Conservation (phyloP, 1,284 basidiomycete genomes). For the Pulchroboletus neoregius region DNA sequence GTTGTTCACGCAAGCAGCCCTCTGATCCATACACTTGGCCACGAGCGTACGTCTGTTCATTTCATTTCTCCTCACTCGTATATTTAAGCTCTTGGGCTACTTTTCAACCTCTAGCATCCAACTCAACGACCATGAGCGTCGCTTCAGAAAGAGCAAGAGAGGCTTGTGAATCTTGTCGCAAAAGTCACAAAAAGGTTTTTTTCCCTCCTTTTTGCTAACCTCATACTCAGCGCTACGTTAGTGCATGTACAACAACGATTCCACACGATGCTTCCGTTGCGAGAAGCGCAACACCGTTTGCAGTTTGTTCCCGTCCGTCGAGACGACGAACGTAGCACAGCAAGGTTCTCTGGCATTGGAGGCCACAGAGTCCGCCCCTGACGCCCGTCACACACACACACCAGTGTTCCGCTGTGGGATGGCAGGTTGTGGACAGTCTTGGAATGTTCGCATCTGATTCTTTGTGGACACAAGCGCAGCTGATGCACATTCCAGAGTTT, state of each 20-base stretch:
- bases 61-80: slow-evolving; percentile 5
- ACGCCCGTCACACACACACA: too few relatives aligned
- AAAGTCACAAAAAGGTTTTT: slow-evolving; percentile 32
- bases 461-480: too few relatives aligned
- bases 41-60: slow-evolving; percentile 9
- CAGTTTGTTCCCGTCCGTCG: slow-evolving; percentile 20
- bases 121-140: slow-evolving; percentile 20
- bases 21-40: slow-evolving; percentile 11
- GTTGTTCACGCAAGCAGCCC: too few relatives aligned
- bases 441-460: too few relatives aligned
- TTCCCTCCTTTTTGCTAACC: not conserved
- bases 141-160: slow-evolving; percentile 26
- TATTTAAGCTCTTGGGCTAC: slow-evolving; percentile 25
- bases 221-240: slow-evolving; percentile 10
- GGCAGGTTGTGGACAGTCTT: too few relatives aligned
- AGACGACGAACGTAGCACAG: slow-evolving; percentile 5
- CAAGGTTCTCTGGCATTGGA: slow-evolving; percentile 5
- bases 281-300: slow-evolving; percentile 11
- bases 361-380: slow-evolving; percentile 2
- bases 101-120: slow-evolving; percentile 3
- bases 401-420: too few relatives aligned
- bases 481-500: too few relatives aligned
- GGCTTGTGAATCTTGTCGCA: slow-evolving; percentile 30
- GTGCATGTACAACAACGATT: slow-evolving; percentile 22
- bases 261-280: slow-evolving; percentile 21